Evolutionary conservation across 768 basidiomycete genomes (phyloP).

Genomic region (Dictyophora rubrovolvata): DNA sequence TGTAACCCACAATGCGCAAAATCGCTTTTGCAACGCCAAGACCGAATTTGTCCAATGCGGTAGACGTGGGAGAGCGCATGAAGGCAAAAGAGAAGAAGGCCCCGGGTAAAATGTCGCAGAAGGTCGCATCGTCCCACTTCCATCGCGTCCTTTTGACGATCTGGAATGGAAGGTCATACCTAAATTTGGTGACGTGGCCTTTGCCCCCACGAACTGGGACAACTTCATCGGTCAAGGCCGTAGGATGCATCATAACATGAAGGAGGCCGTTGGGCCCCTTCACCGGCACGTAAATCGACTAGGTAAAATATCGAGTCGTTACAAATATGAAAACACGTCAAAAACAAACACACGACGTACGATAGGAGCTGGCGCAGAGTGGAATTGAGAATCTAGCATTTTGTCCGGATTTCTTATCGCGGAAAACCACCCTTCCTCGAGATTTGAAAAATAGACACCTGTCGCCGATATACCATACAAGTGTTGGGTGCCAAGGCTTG

Average conservation of each 20-base stretch:
- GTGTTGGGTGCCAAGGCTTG: neutral
- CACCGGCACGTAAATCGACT: slow-evolving; percentile 1
- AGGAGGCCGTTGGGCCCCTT: slow-evolving; percentile 1
- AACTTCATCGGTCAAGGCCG: neutral
- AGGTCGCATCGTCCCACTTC: neutral
- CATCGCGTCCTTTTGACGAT: neutral
- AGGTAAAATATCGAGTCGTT: neutral
- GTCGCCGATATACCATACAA: neutral
- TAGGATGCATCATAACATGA: slow-evolving; percentile 6
- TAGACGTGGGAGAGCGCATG: neutral
- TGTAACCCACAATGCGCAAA: neutral
- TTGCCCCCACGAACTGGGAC: neutral
- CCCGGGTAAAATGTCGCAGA: neutral
- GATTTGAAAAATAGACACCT: neutral
- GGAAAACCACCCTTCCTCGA: neutral
- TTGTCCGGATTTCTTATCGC: neutral
- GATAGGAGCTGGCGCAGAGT: neutral
- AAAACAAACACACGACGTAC: neutral
- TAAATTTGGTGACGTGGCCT: neutral
- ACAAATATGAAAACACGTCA: neutral
- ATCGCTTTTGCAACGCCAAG: neutral
- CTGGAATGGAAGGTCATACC: neutral
- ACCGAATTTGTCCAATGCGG: neutral
- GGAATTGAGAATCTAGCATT: neutral
- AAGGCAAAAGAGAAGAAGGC: slow-evolving; percentile 3